Evolutionary conservation across 495 filamentous ascomycete species (phyloP).

Genomic region (Ramalina peruviana): DNA sequence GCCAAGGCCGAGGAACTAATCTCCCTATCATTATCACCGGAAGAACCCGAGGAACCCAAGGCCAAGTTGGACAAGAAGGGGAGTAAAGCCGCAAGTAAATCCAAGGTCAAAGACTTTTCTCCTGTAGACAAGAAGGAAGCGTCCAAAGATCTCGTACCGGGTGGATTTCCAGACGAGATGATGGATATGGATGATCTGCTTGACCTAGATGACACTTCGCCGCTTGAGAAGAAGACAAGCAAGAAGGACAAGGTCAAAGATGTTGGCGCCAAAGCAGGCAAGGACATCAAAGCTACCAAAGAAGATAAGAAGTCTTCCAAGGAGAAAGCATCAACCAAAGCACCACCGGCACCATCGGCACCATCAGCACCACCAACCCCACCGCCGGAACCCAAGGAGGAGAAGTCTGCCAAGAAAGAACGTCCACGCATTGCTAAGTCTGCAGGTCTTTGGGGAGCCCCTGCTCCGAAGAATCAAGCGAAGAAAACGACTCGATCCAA

Average conservation of each 20-base stretch:
- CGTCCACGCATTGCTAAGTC: constrained; percentile 41
- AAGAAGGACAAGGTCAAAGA: constrained; percentile 7
- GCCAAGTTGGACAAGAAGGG: constrained; percentile 10
- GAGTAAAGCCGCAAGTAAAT: constrained; percentile 12
- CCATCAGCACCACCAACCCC: constrained; percentile 34
- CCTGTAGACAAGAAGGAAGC: constrained; percentile 14
- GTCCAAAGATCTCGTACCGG: constrained; percentile 27
- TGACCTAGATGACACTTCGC: constrained; percentile 18
- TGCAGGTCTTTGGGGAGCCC: constrained; percentile 42
- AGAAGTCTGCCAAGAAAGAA: constrained; percentile 42
- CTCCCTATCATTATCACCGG: constrained; percentile 3
- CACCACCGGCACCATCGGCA: constrained; percentile 3
- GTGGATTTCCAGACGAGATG: constrained; percentile 25
- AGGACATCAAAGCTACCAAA: constrained; percentile 19
- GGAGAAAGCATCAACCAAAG: constrained; percentile 14
- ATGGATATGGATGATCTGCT: constrained; percentile 17
- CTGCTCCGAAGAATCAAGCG: constrained; percentile 36
- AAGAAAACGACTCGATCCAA: constrained; percentile 29
- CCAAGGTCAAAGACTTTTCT: constrained; percentile 14
- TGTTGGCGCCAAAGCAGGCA: constrained; percentile 13
- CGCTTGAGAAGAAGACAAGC: constrained; percentile 6
- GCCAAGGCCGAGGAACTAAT: constrained; percentile 18
- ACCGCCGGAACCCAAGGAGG: constrained; percentile 33
- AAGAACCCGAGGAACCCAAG: constrained; percentile 5
- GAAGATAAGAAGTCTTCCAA: constrained; percentile 11